A percentile compares a stretch with the other conserved stretches of the same genome.
These are phyloP conservation scores for Pilobolus umbonatus DNA, from an alignment of 192 early-diverging fungal genomes.

Conservation along the genomic window DNA sequence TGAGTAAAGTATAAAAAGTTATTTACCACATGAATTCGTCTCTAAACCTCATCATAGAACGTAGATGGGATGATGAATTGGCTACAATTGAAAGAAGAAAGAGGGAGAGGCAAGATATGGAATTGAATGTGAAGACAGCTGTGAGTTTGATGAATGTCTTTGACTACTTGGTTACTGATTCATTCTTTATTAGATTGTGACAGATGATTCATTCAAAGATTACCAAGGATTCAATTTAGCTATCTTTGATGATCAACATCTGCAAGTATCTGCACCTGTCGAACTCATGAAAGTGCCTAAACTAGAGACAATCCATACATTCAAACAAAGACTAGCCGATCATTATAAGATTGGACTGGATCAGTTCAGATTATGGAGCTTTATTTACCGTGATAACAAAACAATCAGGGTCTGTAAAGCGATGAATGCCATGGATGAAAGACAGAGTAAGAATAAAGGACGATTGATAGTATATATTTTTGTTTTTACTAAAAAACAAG, in stretches of 20 bases:
- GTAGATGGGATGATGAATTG: conserved; percentile 61
- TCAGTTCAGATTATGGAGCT: conserved; percentile 76
- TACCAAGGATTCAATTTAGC: conserved; percentile 87
- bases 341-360: conserved; percentile 29
- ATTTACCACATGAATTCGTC: background rate
- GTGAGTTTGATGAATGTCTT: conserved; percentile 29
- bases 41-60: conserved; percentile 15
- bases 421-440: conserved; percentile 45
- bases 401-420: conserved; percentile 78
- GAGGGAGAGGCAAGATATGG: conserved; percentile 69
- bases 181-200: conserved; percentile 46
- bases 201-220: conserved; percentile 58
- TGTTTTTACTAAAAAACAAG: background rate
- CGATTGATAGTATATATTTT: background rate
- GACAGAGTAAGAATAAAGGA: conserved; percentile 25
- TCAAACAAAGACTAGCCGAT: conserved; percentile 15
- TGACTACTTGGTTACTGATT: background rate
- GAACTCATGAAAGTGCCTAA: conserved; percentile 17
- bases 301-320: conserved; percentile 7
- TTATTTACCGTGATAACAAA: conserved; percentile 83
- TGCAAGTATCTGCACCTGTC: conserved; percentile 3
- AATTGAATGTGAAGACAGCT: conserved; percentile 61
- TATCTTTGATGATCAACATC: conserved; percentile 53
- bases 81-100: conserved; percentile 51
- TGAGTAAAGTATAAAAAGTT: conserved; percentile 47